Percentiles rank a stretch among this genome's conserved stretches.
Evolutionary conservation across 495 filamentous ascomycete genomes (phyloP).

Genomic region (Aspergillus haitiensis): DNA sequence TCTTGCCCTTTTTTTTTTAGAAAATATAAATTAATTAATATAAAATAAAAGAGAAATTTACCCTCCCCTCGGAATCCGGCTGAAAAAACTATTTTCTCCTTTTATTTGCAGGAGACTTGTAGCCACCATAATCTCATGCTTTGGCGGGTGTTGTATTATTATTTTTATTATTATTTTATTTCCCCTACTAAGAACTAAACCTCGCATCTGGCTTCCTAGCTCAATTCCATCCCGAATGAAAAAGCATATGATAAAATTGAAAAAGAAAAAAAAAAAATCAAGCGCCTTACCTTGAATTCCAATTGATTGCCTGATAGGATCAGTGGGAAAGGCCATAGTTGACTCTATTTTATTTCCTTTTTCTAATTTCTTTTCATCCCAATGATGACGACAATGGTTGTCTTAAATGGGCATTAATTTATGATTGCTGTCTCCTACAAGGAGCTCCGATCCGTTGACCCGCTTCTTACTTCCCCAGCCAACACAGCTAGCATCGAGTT

Average conservation of each 20-base stretch:
- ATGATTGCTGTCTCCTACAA: neutral
- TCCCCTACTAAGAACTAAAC: too few relatives aligned
- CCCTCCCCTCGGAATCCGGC: neutral
- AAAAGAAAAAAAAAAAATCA: neutral
- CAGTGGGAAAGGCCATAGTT: neutral
- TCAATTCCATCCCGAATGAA: neutral
- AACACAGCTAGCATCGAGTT: constrained; percentile 4
- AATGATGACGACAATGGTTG: neutral
- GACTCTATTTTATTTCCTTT: neutral
- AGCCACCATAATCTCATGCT: neutral
- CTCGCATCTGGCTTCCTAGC: neutral
- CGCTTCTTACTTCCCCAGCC: constrained; percentile 18
- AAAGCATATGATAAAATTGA: constrained; percentile 3
- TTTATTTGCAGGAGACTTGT: neutral
- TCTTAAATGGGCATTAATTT: neutral
- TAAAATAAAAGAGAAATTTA: neutral
- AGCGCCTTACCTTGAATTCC: neutral
- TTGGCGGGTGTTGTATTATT: neutral
- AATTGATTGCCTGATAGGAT: neutral
- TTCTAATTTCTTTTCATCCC: neutral
- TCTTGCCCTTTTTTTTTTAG: neutral
- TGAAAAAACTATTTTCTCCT: neutral
- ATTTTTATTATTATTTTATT: too few relatives aligned
- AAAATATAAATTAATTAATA: neutral
- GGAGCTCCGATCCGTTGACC: constrained; percentile 16